Evolutionary conservation across 805 yeast genomes (phyloP), one percentile per base, ranked within the genome.

Genomic region (Metschnikowia hibisci): DNA sequence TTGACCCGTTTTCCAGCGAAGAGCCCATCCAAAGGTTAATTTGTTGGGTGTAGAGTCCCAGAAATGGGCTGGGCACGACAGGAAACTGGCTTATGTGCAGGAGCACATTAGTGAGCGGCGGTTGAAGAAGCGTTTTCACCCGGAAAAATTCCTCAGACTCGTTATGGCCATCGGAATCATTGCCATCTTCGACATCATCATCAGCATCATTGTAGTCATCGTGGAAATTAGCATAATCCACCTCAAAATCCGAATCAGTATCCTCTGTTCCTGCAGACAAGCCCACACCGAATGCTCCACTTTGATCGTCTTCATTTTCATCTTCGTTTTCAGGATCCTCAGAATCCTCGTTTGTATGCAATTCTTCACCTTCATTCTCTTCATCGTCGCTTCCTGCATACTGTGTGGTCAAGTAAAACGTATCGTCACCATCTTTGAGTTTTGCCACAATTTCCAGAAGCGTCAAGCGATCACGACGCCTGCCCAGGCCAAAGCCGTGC

Each of bases 11-110:
- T 18, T 30, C 48, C 32, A 34, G 40, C 3, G 70, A 57, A 2
- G 69, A 60, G 1, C 90, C 90, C 64, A 82, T 71, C 91, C 91
- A 84, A 6, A 84, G 61, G 54, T 84, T 84, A 27, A 84, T 78
- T 56, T 84, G 90, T 57, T 84, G 90, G 1, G 89, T 80, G 1
- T 76, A 60, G 10, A 82, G 58, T 2, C 53, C 57, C 7, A 61
- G 52, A 43, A 80, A 59, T n/a, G 73, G 57, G 0, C 46, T 49
- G 0, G 80, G 82, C 11, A 58, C 55, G 13, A 76, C 49, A 4
- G 79, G 78, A 30, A 73, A 57, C 16, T 30, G 16, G 25, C 52
- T 45, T 20, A 34, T 35, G 9, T 46, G 41, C 1, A 64, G 53
- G 14, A 48, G 42, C 31, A 77, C 58, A 27, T 66, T 67, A 0